Evolutionary conservation across 2,329 filamentous ascomycete species (phyloP).

Genomic region (Dothiorella sarmentorum): DNA sequence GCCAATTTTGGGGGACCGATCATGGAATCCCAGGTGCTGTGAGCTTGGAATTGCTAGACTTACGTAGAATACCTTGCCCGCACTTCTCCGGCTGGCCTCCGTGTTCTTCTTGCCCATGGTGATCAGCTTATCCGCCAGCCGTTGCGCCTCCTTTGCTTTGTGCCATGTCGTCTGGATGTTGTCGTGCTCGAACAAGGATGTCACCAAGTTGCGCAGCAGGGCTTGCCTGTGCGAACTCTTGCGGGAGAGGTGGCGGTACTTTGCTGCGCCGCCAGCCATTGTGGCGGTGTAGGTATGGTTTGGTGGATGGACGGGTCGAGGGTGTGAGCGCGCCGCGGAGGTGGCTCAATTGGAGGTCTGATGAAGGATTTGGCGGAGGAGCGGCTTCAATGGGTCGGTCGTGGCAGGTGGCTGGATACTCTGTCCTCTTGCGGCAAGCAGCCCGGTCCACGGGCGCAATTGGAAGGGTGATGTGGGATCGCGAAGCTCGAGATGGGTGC

Average conservation of each 20-base stretch:
- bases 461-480: neutral
- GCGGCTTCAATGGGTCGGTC: neutral
- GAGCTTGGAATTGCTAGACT: conserved; percentile 35
- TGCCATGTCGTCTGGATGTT: conserved; percentile 91
- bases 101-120: conserved; percentile 93
- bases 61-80: conserved; percentile 84
- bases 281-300: conserved; percentile 20
- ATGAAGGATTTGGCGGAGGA: neutral
- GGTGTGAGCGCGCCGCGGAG: conserved; percentile 7
- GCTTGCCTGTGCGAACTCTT: conserved; percentile 84
- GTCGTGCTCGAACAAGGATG: conserved; percentile 89
- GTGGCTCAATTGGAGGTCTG: neutral
- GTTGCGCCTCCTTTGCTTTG: conserved; percentile 96
- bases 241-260: conserved; percentile 85
- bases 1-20: neutral
- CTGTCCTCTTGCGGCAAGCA: neutral
- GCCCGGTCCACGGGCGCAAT: conserved; percentile 1
- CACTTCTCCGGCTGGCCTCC: conserved; percentile 69
- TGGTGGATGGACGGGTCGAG: neutral
- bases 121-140: conserved; percentile 89
- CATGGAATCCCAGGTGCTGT: too few species aligned
- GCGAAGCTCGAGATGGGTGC: neutral
- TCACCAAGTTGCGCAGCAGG: conserved; percentile 91
- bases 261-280: conserved; percentile 84
- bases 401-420: too few species aligned